A percentile compares a stretch with the other conserved stretches of the same genome.
phyloP scores from a whole-genome alignment of 1,284 basidiomycete species.

The Neolentinus lepideus region DNA sequence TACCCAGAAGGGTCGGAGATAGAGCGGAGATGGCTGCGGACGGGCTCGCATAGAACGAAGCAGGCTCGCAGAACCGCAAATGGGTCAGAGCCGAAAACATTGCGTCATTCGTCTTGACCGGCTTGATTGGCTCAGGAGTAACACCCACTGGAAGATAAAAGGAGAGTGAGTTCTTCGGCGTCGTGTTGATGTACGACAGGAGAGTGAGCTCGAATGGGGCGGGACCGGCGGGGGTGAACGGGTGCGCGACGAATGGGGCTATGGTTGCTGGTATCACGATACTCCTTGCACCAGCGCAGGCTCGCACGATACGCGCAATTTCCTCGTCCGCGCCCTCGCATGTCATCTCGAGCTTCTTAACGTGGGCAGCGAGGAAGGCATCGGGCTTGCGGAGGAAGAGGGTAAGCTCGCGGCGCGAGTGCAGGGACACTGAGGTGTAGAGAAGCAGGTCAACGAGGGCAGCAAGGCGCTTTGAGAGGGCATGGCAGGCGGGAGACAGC shows the following conservation, averaged over 20 bases:
- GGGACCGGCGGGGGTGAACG: not conserved
- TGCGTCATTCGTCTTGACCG: not conserved
- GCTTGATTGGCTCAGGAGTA: not conserved
- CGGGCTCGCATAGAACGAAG: conserved; percentile 28
- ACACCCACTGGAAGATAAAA: not conserved
- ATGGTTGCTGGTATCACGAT: not conserved
- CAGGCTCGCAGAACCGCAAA: conserved; percentile 32
- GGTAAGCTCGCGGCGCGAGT: conserved; percentile 18
- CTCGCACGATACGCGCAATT: conserved; percentile 3
- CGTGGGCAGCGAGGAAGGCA: conserved; percentile 22
- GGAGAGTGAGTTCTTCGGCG: conserved; percentile 9
- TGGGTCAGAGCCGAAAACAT: conserved; percentile 20
- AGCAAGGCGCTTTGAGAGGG: conserved; percentile 15
- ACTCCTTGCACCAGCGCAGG: conserved; percentile 1
- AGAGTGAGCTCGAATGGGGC: conserved; percentile 2
- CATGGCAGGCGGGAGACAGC: conserved; percentile 21
- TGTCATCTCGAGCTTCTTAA: conserved; percentile 27
- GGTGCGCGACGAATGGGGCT: not conserved
- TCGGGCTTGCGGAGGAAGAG: conserved; percentile 26
- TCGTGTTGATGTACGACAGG: not conserved
- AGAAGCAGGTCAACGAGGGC: conserved; percentile 7
- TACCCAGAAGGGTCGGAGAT: conserved; percentile 17
- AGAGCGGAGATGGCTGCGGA: conserved; percentile 26
- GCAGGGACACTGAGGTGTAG: conserved; percentile 22
- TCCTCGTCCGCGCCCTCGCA: conserved; percentile 10